Base-by-base conservation (phyloP, 2,329 filamentous ascomycete genomes). In the Aulographum hederae region DNA sequence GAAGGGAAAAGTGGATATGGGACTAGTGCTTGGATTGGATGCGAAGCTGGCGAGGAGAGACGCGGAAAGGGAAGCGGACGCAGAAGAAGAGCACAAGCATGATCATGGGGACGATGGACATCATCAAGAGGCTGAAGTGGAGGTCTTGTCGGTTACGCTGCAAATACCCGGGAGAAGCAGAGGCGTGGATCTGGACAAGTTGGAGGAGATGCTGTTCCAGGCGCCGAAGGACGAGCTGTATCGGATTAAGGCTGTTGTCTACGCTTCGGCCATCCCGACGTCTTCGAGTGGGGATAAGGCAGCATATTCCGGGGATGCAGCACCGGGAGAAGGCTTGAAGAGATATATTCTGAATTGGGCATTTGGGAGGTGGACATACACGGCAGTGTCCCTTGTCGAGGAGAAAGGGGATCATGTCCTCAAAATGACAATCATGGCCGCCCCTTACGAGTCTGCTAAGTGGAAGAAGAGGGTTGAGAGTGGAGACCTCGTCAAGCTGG, bases 321-420 rank as follows among this genome's bases (percentile, higher is more conserved):
- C 41, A 18, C 47, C 56, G 11, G 41, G 46, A 6, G 38, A 69
- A 8, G 57, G 39, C 29, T 38, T 52, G 14, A 52, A 54, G 12
- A 64, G 79, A 34, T 94, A 89, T 48, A 93, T 98, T 28, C 66
- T 98, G 37, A 98, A 98, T 52, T 98, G 89, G 89, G 89, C 89
- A 0, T 98, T 98, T 56, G 84, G 84, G 1, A 68, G 89, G 18
- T 98, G 89, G 86, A 92, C 73, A 0, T 93, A 86, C 47, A 91
- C 84, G 2, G 63, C 69, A 4, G 57, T 73, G 26, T 34, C 37
- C 18, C 46, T 45, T 10, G 42, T 35, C 11, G 40, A 33, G 13
- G 39, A 40, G 6, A 31, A 34, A 12, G 63, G 69, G 21, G 67
- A 67, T 44, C 54, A 60, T 21, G 58, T 75, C 29, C 52, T 82